phyloP scores from a whole-genome alignment of 306 rosid genomes.

The Ochetophila trinervis region DNA sequence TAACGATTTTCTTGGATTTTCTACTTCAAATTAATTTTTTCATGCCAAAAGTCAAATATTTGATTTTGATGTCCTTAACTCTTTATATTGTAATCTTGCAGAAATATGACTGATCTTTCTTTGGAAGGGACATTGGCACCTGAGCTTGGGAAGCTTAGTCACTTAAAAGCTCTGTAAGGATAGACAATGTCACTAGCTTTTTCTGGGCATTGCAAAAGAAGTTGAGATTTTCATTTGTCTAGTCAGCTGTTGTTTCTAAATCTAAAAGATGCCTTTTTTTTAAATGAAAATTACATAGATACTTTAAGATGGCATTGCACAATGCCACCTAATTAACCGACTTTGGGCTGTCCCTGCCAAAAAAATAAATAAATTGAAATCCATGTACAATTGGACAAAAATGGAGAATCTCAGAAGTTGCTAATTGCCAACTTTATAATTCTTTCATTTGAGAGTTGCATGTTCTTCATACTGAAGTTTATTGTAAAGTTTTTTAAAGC shows the following conservation, averaged over 20 bases:
- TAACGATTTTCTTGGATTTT: background rate
- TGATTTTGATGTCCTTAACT: slow-evolving; percentile 7
- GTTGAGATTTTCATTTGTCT: slow-evolving; percentile 3
- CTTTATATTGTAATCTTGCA: slow-evolving; percentile 30
- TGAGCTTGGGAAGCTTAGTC: slow-evolving; percentile 67
- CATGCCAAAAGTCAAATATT: background rate
- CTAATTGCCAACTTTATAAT: too few relatives aligned
- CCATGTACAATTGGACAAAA: too few relatives aligned
- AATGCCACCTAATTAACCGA: background rate
- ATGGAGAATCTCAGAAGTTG: too few relatives aligned
- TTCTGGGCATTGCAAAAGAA: background rate
- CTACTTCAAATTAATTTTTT: background rate
- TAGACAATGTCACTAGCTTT: slow-evolving; percentile 2
- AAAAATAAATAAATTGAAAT: too few relatives aligned
- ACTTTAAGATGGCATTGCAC: background rate
- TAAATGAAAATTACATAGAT: background rate
- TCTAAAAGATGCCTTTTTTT: background rate
- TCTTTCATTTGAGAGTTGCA: too few relatives aligned
- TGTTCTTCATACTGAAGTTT: too few relatives aligned
- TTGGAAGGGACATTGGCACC: slow-evolving; percentile 84
- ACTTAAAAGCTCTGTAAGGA: slow-evolving; percentile 69
- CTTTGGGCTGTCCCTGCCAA: background rate
- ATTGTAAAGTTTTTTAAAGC: too few relatives aligned
- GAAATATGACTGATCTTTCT: slow-evolving; percentile 62
- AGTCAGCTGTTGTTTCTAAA: slow-evolving; percentile 1